Percentiles rank a stretch among this genome's conserved stretches.
Evolutionary conservation across 106 monocot genomes (phyloP).

Genomic region (Iris macrosiphon): DNA sequence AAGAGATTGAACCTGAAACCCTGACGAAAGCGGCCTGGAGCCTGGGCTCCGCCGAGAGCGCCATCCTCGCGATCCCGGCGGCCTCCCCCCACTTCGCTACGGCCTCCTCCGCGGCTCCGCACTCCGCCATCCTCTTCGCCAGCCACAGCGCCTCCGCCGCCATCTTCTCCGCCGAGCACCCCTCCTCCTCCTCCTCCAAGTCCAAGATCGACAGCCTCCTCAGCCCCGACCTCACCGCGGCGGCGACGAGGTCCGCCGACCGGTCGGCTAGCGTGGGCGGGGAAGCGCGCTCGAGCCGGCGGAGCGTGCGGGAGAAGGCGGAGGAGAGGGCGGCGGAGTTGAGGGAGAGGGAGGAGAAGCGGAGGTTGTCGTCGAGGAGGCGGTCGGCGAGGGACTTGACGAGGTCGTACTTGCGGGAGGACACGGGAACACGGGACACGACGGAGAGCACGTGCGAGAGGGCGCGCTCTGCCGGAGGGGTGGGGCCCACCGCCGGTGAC

Average conservation of each 20-base stretch:
- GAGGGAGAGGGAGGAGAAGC: conserved; percentile 10
- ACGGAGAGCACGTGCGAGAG: conserved; percentile 47
- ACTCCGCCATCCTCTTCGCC: conserved; percentile 60
- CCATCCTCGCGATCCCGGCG: conserved; percentile 14
- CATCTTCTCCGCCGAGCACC: conserved; percentile 49
- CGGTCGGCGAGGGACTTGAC: conserved; percentile 61
- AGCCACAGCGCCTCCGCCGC: conserved; percentile 76
- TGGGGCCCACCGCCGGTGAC: not conserved
- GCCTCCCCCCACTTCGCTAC: conserved; percentile 47
- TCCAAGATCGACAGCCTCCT: conserved; percentile 12
- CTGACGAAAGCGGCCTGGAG: conserved; percentile 61
- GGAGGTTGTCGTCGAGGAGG: conserved; percentile 50
- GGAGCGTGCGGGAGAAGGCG: conserved; percentile 33
- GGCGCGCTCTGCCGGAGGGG: conserved; percentile 27
- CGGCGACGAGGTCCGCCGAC: conserved; percentile 8
- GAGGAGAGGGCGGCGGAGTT: conserved; percentile 27
- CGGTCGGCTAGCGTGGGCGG: conserved; percentile 1
- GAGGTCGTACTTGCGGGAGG: conserved; percentile 63
- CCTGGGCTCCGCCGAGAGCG: conserved; percentile 41
- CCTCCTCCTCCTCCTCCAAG: conserved; percentile 5
- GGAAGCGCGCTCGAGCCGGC: conserved; percentile 22
- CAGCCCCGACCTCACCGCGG: conserved; percentile 4
- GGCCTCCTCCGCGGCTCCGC: conserved; percentile 47
- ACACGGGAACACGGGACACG: conserved; percentile 36
- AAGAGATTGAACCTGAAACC: conserved; percentile 35